These are phyloP conservation scores for Celoporthe dispersa DNA, from an alignment of 2,329 filamentous ascomycete genomes.

Conservation along the genomic window DNA sequence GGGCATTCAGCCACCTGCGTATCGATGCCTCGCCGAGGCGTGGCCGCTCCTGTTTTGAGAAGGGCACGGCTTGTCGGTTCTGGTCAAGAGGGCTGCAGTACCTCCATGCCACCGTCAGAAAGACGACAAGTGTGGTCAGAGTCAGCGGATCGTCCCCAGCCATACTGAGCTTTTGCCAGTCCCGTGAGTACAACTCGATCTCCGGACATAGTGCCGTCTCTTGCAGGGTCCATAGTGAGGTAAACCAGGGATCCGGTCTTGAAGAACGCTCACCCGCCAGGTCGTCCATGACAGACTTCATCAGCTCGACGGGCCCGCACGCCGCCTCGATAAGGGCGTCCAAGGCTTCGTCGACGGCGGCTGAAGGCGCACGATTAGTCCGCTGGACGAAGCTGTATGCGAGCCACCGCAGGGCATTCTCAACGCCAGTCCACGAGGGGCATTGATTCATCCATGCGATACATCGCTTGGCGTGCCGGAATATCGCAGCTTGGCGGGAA, in stretches of 20 bases:
- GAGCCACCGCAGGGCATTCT: constrained; percentile 3
- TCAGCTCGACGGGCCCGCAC: background rate
- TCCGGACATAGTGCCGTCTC: background rate
- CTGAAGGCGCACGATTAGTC: background rate
- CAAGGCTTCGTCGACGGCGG: background rate
- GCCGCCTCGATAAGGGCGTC: background rate
- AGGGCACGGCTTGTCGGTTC: background rate
- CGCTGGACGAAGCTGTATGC: background rate
- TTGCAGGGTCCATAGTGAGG: constrained; percentile 1
- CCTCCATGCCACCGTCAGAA: background rate
- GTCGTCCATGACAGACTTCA: background rate
- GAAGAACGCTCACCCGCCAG: background rate
- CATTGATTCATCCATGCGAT: constrained; percentile 17
- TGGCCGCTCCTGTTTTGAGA: too few species aligned
- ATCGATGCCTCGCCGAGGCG: too few species aligned
- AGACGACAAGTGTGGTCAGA: background rate
- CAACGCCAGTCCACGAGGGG: background rate
- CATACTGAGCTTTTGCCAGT: background rate
- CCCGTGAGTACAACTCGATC: constrained; percentile 1
- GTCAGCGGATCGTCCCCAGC: background rate
- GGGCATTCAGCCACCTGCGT: too few species aligned
- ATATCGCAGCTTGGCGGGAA: constrained; percentile 8
- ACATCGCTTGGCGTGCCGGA: background rate
- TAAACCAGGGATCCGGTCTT: constrained; percentile 4
- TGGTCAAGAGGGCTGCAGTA: background rate